phyloP scores from a whole-genome alignment of 202 grass and related monocot species.

The Miscanthus sacchariflorus region DNA sequence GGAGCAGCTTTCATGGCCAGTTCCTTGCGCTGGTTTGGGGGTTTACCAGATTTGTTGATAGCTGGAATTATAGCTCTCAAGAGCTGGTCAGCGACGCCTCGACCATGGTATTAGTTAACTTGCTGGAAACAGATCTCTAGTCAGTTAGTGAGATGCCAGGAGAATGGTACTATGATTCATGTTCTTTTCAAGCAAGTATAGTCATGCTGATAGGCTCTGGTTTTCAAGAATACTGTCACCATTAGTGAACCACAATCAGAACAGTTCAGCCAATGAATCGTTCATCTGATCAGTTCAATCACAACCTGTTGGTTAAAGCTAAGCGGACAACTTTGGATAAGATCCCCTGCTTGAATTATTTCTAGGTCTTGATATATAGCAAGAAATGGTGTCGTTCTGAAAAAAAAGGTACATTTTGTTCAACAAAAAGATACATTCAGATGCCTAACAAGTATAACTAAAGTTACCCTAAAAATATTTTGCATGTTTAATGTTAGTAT shows the following conservation, averaged over 20 bases:
- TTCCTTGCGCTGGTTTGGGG: not conserved
- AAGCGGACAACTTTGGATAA: not conserved
- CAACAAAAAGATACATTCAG: not conserved
- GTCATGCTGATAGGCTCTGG: not conserved
- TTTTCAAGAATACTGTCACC: not conserved
- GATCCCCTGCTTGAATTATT: not conserved
- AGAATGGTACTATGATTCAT: not conserved
- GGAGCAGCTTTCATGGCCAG: not conserved
- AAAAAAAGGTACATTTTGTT: not conserved
- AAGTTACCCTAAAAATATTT: not conserved
- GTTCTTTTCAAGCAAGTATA: not conserved
- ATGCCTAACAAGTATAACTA: not conserved
- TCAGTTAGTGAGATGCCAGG: not conserved
- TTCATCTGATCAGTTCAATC: not conserved
- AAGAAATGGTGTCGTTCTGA: not conserved
- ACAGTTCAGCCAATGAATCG: not conserved
- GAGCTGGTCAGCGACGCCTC: not conserved
- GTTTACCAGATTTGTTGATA: not conserved
- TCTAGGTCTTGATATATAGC: not conserved
- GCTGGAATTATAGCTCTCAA: not conserved
- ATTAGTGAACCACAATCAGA: conserved; percentile 8
- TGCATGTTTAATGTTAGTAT: not conserved
- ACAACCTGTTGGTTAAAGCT: not conserved
- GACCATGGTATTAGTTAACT: not conserved
- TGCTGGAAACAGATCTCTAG: not conserved